Percentiles rank a stretch among this genome's conserved stretches.
These are phyloP conservation scores for Vinca major DNA, from an alignment of 305 asterid genomes.

Conservation along the genomic window DNA sequence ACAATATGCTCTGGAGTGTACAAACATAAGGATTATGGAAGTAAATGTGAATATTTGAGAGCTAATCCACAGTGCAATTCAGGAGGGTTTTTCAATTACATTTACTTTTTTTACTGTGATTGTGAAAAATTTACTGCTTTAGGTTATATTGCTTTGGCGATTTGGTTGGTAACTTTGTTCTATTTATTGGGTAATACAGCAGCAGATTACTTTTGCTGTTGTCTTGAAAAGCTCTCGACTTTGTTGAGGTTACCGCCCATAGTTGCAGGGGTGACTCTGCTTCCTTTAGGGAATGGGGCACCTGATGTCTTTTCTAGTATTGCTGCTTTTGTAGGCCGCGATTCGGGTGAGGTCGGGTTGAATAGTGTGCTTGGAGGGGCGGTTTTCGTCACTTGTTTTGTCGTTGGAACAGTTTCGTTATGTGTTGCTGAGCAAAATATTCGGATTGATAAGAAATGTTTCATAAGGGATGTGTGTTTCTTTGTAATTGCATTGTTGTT, in stretches of 20 bases:
- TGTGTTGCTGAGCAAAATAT: slow-evolving; percentile 41
- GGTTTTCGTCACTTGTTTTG: slow-evolving; percentile 69
- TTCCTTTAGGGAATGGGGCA: slow-evolving; percentile 84
- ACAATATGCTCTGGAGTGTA: slow-evolving; percentile 46
- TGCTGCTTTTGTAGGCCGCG: slow-evolving; percentile 62
- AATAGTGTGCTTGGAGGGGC: slow-evolving; percentile 90
- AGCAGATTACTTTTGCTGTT: slow-evolving; percentile 68
- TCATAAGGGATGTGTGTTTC: slow-evolving; percentile 61
- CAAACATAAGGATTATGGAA: slow-evolving; percentile 34
- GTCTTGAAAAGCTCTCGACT: slow-evolving; percentile 55
- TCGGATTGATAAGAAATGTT: slow-evolving; percentile 62
- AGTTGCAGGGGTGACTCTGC: slow-evolving; percentile 83
- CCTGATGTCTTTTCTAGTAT: slow-evolving; percentile 88
- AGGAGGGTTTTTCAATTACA: slow-evolving; percentile 53
- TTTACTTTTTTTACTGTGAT: slow-evolving; percentile 59
- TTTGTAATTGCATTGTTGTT: slow-evolving; percentile 41
- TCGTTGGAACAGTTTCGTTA: slow-evolving; percentile 53
- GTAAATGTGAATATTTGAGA: slow-evolving; percentile 57
- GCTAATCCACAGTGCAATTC: slow-evolving; percentile 53
- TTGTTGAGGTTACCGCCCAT: slow-evolving; percentile 58
- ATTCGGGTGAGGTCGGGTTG: slow-evolving; percentile 70
- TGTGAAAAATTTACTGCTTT: slow-evolving; percentile 31
- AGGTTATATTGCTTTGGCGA: slow-evolving; percentile 37
- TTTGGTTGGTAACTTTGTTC: slow-evolving; percentile 60
- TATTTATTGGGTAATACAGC: slow-evolving; percentile 76